Evolutionary conservation across 495 filamentous ascomycete genomes (phyloP), one percentile per base, ranked within the genome.

Genomic region (Penicillium fimorum): DNA sequence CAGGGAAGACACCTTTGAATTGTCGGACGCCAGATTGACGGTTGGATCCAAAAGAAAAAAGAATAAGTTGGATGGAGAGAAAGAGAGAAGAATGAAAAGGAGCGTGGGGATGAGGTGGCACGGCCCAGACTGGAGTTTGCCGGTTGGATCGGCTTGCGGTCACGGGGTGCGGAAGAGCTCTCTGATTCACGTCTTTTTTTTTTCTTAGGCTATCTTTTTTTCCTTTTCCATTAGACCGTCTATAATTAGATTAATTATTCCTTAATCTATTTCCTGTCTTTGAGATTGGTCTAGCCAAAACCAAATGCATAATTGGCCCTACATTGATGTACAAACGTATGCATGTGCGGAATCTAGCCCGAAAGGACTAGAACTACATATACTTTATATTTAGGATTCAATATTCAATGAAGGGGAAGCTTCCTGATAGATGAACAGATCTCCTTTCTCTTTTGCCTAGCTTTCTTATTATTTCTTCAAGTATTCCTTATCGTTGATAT

Each of bases 1-100:
- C 74, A 91, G 79, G 67, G 89, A 87, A 82, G 90, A 89, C 88
- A 89, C 80, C 75, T 92, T 91, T 87, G 89, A 89, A 70, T 86
- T 85, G 73, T 67, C 62, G 41, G 68, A 56, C 63, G 62, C 68
- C 64, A 70, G 66, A 52, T 51, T 69, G 62, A 66, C 52, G 59
- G 59, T 54, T 44, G 35, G n/a, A 30, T 44, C 45, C 11, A 56
- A 30, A 40, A 20, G 18, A 35, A 40, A 41, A 60, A 43, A 38
- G 37, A 42, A 40, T 42, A 47, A 45, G 44, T 25, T 51, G 48
- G 51, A 48, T 12, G 37, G 37, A 29, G 45, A 51, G 25, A 55
- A 54, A 41, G 55, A 50, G 29, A 56, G 50, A 50, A 46, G 54
- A 52, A 45, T 38, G 57, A 67, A 63, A 64, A 62, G 58, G 62